Evolutionary conservation across 495 filamentous ascomycete species (phyloP).

Genomic region (Talaromyces thailandensis): DNA sequence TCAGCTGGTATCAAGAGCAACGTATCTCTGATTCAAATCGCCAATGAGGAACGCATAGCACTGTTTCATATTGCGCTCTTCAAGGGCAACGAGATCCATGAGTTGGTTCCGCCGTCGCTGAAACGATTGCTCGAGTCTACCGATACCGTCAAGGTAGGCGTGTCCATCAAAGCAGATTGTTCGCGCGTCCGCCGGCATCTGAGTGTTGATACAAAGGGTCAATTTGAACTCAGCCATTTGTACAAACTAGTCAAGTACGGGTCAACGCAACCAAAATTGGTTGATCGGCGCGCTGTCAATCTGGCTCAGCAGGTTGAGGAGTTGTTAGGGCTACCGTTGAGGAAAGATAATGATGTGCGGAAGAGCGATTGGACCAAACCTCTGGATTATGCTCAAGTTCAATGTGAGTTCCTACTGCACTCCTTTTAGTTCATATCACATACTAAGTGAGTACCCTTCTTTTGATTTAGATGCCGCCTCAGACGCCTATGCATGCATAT

Average conservation of each 20-base stretch:
- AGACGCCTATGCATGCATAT: slow-evolving; percentile 73
- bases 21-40: slow-evolving; percentile 71
- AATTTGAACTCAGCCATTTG: slow-evolving; percentile 75
- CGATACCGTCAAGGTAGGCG: slow-evolving; percentile 66
- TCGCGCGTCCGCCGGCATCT: slow-evolving; percentile 60
- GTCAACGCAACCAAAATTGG: slow-evolving; percentile 33
- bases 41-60: slow-evolving; percentile 67
- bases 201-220: slow-evolving; percentile 49
- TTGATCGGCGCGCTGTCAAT: slow-evolving; percentile 59
- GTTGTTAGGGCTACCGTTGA: slow-evolving; percentile 65
- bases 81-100: slow-evolving; percentile 27
- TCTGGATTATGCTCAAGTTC: slow-evolving; percentile 56
- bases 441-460: not conserved
- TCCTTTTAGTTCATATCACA: not conserved
- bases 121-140: slow-evolving; percentile 61
- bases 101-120: slow-evolving; percentile 61
- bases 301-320: slow-evolving; percentile 61
- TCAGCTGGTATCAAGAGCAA: slow-evolving; percentile 48
- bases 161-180: slow-evolving; percentile 64
- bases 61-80: slow-evolving; percentile 72
- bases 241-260: slow-evolving; percentile 64
- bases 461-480: slow-evolving; percentile 58
- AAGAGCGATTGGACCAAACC: slow-evolving; percentile 60
- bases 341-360: slow-evolving; percentile 60
- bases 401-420: slow-evolving; percentile 42